Percentiles rank a stretch among this genome's conserved stretches.
Conservation (phyloP, 202 grass and related monocot genomes). For the Zoysia matrella region DNA sequence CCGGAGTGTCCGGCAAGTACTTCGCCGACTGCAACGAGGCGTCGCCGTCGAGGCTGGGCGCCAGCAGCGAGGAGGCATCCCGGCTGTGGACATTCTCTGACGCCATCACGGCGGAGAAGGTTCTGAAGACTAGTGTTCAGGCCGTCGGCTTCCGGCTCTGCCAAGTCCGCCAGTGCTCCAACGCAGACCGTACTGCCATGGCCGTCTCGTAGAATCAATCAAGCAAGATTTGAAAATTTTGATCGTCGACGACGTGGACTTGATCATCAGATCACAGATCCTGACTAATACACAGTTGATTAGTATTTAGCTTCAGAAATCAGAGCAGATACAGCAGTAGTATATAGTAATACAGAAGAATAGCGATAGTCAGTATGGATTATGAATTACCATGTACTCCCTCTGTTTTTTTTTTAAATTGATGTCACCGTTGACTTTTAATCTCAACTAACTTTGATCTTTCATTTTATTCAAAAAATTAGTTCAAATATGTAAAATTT, state of each 20-base stretch:
- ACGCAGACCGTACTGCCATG: constrained; percentile 34
- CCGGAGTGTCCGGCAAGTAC: constrained; percentile 78
- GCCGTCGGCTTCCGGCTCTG: constrained; percentile 43
- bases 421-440: no score
- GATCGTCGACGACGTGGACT: background rate
- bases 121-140: constrained; percentile 6
- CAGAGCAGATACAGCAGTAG: background rate
- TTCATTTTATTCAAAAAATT: no score
- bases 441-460: no score
- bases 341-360: constrained; percentile 24
- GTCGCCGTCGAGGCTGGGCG: constrained; percentile 62
- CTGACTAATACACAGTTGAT: background rate
- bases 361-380: background rate
- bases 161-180: constrained; percentile 47
- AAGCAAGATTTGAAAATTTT: constrained; percentile 34
- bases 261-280: background rate
- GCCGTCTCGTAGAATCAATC: constrained; percentile 42
- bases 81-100: constrained; percentile 85
- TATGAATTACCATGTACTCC: background rate
- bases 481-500: no score
- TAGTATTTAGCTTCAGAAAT: constrained; percentile 20
- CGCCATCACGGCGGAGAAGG: constrained; percentile 51
- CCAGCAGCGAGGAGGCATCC: constrained; percentile 62
- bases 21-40: constrained; percentile 97
- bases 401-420: no score